phyloP scores from a whole-genome alignment of 495 filamentous ascomycete species.

The Podospora bellae-mahoneyi region DNA sequence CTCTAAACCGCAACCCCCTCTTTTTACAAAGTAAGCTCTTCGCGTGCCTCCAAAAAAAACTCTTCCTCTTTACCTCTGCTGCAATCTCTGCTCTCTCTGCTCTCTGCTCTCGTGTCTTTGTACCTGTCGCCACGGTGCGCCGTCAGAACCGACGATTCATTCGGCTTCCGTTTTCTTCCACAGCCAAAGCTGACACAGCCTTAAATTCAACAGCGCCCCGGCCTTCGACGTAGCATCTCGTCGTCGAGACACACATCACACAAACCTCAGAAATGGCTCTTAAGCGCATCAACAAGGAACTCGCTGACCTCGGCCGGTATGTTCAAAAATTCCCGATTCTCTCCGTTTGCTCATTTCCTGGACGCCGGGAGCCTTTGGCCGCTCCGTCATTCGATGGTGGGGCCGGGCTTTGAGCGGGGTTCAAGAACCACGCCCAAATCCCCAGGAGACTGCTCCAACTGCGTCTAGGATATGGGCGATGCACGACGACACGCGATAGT shows the following conservation, averaged over 20 bases:
- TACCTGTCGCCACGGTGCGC: background rate
- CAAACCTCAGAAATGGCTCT: slow-evolving; percentile 74
- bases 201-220: slow-evolving; percentile 26
- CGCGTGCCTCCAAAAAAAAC: slow-evolving; percentile 7
- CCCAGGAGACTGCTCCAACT: background rate
- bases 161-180: slow-evolving; percentile 32
- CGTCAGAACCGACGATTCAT: slow-evolving; percentile 19
- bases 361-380: background rate
- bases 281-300: slow-evolving; percentile 99
- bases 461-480: background rate
- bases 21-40: slow-evolving; percentile 16
- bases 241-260: slow-evolving; percentile 20
- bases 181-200: slow-evolving; percentile 30
- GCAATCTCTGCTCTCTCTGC: background rate
- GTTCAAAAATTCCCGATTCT: slow-evolving; percentile 28
- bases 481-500: background rate
- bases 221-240: slow-evolving; percentile 15
- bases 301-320: slow-evolving; percentile 98
- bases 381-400: slow-evolving; percentile 33
- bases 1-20: slow-evolving; percentile 12
- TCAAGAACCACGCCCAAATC: slow-evolving; percentile 5
- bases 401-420: slow-evolving; percentile 24
- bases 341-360: slow-evolving; percentile 18
- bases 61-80: background rate
- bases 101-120: background rate